Conservation (phyloP, 2,329 filamentous ascomycete species). For the Oidium heveae region DNA sequence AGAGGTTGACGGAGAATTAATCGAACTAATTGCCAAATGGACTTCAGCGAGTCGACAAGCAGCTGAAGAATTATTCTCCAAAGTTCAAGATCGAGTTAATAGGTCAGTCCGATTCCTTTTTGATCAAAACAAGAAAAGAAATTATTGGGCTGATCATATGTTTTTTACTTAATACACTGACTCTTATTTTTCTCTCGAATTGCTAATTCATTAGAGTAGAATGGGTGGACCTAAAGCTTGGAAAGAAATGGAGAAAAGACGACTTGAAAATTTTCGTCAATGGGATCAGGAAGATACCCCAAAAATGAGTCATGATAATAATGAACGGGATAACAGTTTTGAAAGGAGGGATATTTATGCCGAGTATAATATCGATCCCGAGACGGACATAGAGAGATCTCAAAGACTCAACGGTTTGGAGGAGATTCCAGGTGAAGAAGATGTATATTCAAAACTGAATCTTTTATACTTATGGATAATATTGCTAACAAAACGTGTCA, state of each 20-base stretch:
- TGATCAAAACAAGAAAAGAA: too few relatives aligned
- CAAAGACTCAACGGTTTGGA: constrained; percentile 13
- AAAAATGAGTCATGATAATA: constrained; percentile 12
- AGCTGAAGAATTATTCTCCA: constrained; percentile 40
- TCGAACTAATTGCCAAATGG: constrained; percentile 33
- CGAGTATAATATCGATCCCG: constrained; percentile 13
- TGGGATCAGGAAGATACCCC: constrained; percentile 16
- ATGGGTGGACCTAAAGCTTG: constrained; percentile 37
- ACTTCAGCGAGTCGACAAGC: constrained; percentile 30
- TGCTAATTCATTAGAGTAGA: constrained; percentile 4
- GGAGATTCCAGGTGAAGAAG: constrained; percentile 17
- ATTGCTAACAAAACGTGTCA: constrained; percentile 11
- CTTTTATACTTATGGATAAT: constrained; percentile 3
- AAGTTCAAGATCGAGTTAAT: constrained; percentile 32
- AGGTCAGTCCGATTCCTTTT: constrained; percentile 11
- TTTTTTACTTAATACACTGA: too few relatives aligned
- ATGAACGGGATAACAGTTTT: constrained; percentile 14
- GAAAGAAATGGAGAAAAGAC: constrained; percentile 23
- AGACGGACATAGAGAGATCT: constrained; percentile 15
- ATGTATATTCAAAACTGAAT: constrained; percentile 12
- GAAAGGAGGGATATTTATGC: constrained; percentile 14
- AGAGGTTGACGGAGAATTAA: constrained; percentile 30
- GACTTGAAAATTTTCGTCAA: constrained; percentile 17
- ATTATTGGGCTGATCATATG: too few relatives aligned
- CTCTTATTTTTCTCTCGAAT: background rate